Conservation (phyloP, 805 yeast species). For the Cyberlindnera maclurae region DNA sequence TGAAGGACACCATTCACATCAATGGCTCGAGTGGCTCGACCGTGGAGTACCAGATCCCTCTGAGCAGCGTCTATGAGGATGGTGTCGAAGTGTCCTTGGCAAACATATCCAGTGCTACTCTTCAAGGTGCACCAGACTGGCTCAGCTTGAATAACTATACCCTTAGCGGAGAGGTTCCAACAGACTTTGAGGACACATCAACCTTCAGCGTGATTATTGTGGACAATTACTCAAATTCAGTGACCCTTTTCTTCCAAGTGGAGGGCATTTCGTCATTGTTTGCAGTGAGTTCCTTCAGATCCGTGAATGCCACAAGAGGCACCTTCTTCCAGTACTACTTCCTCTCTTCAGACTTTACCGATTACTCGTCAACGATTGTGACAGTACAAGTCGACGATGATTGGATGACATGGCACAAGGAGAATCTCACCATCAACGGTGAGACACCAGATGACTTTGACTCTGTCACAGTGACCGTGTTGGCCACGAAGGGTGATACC, state of each 20-base stretch:
- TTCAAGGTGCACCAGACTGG: constrained; percentile 55
- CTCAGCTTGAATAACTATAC: constrained; percentile 37
- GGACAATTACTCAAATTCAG: constrained; percentile 56
- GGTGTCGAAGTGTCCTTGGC: constrained; percentile 36
- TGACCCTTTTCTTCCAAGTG: constrained; percentile 50
- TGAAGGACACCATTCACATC: constrained; percentile 47
- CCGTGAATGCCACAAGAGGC: constrained; percentile 64
- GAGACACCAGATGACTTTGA: constrained; percentile 48
- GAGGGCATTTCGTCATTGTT: constrained; percentile 48
- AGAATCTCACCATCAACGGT: constrained; percentile 66
- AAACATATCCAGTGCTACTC: constrained; percentile 48
- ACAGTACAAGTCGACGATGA: constrained; percentile 34
- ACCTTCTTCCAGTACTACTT: constrained; percentile 51
- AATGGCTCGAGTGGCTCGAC: constrained; percentile 61
- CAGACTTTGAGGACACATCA: constrained; percentile 28
- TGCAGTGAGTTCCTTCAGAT: constrained; percentile 42
- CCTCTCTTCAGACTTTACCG: constrained; percentile 48
- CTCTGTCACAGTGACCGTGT: constrained; percentile 31
- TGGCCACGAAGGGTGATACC: constrained; percentile 30
- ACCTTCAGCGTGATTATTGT: constrained; percentile 46
- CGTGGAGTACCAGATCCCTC: constrained; percentile 53
- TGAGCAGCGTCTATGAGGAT: constrained; percentile 59
- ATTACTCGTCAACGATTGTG: constrained; percentile 42
- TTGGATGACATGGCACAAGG: constrained; percentile 62
- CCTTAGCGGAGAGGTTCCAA: constrained; percentile 53